Evolutionary conservation across 768 basidiomycete species (phyloP), one percentile per base, ranked within the genome.

Genomic region (Amanita muscaria): DNA sequence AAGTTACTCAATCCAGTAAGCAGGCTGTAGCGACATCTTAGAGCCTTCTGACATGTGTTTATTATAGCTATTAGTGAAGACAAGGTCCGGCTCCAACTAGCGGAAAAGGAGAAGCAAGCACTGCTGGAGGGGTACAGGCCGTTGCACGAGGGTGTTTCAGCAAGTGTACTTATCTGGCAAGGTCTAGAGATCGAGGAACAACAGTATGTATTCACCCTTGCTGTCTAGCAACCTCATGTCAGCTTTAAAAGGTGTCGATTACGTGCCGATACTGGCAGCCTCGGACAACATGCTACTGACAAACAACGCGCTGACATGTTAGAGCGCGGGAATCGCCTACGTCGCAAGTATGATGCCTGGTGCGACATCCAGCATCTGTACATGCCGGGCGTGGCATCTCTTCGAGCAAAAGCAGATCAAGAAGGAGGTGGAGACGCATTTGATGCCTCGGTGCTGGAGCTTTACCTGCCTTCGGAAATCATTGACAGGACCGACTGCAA

Each of bases 131-230:
- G 2, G 0, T 9, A 43, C 21, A 15, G n/a, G n/a, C n/a, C n/a
- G n/a, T n/a, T 59, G 8, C 56, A 56, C 33, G 38, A 36, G 6
- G 43, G 52, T 23, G 30, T 56, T 0, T 40, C 54, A 0, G 57
- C 61, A 5, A 56, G 55, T 24, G 34, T 52, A 9, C 49, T 68
- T 9, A 52, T 67, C 29, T 48, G 45, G 0, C 51, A 51, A 19
- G 64, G 59, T 3, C 35, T 67, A 1, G 59, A 66, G 23, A 19
- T 68, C 6, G 63, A 69, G 44, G 60, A 61, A 14, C 50, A 46
- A 27, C 63, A 66, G 64, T 66, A 40, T 25, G 24, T 14, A 21
- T 18, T 22, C 5, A 5, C 14, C n/a, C n/a, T n/a, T n/a, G n/a
- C n/a, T n/a, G n/a, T n/a, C n/a, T n/a, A 27, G 25, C 27, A 37